Conservation (phyloP, 1,284 basidiomycete species). For the Boletus austroedulis region DNA sequence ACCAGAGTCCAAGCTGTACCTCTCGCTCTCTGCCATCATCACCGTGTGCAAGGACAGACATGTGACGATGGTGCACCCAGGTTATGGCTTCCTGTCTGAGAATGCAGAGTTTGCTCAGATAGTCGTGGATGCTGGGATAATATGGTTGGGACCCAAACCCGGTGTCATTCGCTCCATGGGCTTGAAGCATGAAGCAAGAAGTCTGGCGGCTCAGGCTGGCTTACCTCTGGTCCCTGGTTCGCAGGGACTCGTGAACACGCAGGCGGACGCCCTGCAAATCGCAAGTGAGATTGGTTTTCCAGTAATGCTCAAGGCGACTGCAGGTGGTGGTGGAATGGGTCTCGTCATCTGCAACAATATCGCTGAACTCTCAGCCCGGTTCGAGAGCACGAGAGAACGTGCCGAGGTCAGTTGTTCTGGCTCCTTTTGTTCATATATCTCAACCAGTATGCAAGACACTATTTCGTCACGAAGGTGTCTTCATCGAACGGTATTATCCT, state of each 20-base stretch:
- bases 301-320: conserved; percentile 67
- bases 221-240: conserved; percentile 61
- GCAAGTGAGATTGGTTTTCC: conserved; percentile 54
- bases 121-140: conserved; percentile 50
- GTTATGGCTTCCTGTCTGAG: conserved; percentile 70
- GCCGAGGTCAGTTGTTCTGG: conserved; percentile 46
- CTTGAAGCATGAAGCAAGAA: conserved; percentile 59
- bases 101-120: conserved; percentile 54
- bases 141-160: conserved; percentile 60
- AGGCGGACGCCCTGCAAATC: conserved; percentile 44
- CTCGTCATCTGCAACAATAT: conserved; percentile 53
- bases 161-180: conserved; percentile 57
- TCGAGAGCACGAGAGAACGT: conserved; percentile 40
- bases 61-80: conserved; percentile 61
- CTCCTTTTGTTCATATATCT: background rate
- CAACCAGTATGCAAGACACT: conserved; percentile 38
- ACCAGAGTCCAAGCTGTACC: conserved; percentile 44
- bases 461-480: conserved; percentile 55
- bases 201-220: conserved; percentile 47
- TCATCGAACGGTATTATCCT: conserved; percentile 61
- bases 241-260: conserved; percentile 42
- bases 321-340: conserved; percentile 73
- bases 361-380: conserved; percentile 41
- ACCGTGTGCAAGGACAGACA: conserved; percentile 42
- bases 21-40: conserved; percentile 43